Conservation (phyloP, 2,329 filamentous ascomycete genomes). For the Madurella fahalii region DNA sequence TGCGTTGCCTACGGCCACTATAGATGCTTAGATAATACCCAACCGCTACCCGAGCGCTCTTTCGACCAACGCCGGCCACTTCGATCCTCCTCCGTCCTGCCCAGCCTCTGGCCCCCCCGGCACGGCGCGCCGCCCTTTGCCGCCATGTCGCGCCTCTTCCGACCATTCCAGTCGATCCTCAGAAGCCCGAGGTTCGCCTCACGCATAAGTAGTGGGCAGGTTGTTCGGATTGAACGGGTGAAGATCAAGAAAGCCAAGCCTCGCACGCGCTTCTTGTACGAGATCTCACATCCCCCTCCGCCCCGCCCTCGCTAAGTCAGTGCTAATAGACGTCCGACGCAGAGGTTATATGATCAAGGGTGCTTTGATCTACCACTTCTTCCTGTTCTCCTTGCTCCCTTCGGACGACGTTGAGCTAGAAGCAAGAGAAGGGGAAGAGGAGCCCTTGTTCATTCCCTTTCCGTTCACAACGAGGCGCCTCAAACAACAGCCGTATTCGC, state of each 20-base stretch:
- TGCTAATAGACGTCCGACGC: conserved; percentile 6
- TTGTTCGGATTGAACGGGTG: conserved; percentile 19
- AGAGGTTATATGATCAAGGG: conserved; percentile 23
- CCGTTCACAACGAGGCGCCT: conserved; percentile 53
- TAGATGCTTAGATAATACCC: not conserved
- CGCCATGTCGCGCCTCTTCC: conserved; percentile 20
- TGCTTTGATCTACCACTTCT: conserved; percentile 31
- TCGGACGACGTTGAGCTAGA: conserved; percentile 27
- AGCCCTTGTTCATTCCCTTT: conserved; percentile 57
- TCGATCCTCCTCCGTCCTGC: not conserved
- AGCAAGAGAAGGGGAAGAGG: conserved; percentile 38
- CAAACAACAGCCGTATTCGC: conserved; percentile 48
- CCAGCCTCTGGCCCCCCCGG: conserved; percentile 15
- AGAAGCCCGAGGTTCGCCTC: conserved; percentile 3
- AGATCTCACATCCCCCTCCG: not conserved
- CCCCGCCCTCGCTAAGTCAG: not conserved
- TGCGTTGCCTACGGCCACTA: not conserved
- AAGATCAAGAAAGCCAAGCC: conserved; percentile 11
- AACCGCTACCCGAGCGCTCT: not conserved
- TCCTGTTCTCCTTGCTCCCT: conserved; percentile 35
- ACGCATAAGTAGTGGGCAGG: conserved; percentile 10
- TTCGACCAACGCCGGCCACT: not conserved
- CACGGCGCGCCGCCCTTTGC: conserved; percentile 16
- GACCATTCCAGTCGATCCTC: conserved; percentile 10
- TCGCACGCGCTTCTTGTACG: conserved; percentile 7